Percentiles rank a stretch among this genome's conserved stretches.
Conservation (phyloP, 495 filamentous ascomycete species). For the Wilcoxina mikolae region DNA sequence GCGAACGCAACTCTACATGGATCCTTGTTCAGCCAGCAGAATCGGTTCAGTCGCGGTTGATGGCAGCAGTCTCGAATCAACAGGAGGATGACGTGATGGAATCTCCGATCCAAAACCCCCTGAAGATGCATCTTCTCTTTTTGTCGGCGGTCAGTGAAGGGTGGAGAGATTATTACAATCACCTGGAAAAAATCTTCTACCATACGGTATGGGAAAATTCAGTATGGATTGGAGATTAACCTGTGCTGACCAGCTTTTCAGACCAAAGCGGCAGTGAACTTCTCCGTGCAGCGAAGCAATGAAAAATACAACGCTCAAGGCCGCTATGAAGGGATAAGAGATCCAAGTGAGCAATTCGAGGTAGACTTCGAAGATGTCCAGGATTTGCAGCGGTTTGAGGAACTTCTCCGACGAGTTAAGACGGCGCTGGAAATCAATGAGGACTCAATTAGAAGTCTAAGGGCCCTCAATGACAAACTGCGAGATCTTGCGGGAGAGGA, state of each 20-base stretch:
- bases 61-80: conserved; percentile 13
- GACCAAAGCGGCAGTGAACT: not conserved
- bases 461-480: conserved; percentile 13
- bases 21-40: conserved; percentile 18
- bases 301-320: not conserved
- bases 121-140: conserved; percentile 17
- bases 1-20: conserved; percentile 14
- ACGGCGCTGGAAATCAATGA: conserved; percentile 12
- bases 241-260: not conserved
- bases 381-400: conserved; percentile 18
- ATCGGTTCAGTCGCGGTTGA: conserved; percentile 5
- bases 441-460: conserved; percentile 13
- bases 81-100: conserved; percentile 9
- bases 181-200: conserved; percentile 5
- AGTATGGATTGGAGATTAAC: not conserved
- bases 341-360: conserved; percentile 4
- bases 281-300: not conserved
- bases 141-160: conserved; percentile 16
- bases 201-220: not conserved
- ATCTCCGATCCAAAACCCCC: conserved; percentile 9
- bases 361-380: conserved; percentile 15
- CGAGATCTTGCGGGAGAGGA: not conserved
- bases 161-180: conserved; percentile 19
- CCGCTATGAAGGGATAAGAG: not conserved
- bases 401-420: conserved; percentile 10